Conservation (phyloP, 2,329 filamentous ascomycete genomes). For the Verticillium isaacii region DNA sequence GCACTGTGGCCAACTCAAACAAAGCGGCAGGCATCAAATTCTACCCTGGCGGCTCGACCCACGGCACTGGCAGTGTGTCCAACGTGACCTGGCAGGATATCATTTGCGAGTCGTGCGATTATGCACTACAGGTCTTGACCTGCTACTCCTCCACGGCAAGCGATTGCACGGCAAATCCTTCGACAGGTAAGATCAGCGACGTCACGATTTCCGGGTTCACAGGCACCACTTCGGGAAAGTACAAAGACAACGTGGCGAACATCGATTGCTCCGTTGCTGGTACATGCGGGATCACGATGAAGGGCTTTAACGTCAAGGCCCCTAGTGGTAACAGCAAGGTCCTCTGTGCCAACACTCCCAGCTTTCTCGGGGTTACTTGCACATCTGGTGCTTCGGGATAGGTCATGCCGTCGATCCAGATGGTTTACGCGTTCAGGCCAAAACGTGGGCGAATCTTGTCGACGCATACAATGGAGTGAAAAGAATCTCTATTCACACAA, state of each 20-base stretch:
- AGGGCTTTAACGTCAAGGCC: conserved; percentile 23
- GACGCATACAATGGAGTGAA: too few species aligned
- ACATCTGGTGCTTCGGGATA: not conserved
- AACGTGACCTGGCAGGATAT: conserved; percentile 36
- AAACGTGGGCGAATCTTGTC: too few species aligned
- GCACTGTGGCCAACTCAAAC: conserved; percentile 32
- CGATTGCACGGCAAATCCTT: conserved; percentile 29
- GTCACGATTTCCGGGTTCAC: conserved; percentile 30
- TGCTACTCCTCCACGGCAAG: conserved; percentile 31
- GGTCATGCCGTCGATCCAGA: too few species aligned
- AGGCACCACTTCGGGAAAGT: conserved; percentile 30
- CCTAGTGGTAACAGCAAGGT: not conserved
- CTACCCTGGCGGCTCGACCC: conserved; percentile 30
- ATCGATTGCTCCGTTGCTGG: conserved; percentile 30
- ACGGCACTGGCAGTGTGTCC: conserved; percentile 30
- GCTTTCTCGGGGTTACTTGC: not conserved
- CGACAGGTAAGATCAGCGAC: conserved; percentile 25
- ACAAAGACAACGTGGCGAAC: conserved; percentile 28
- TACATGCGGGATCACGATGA: conserved; percentile 29
- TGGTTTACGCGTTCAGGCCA: too few species aligned
- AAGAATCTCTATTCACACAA: too few species aligned
- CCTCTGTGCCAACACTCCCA: not conserved
- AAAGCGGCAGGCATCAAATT: conserved; percentile 43
- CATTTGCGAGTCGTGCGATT: conserved; percentile 30
- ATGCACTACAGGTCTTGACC: conserved; percentile 40